These are phyloP conservation scores for Pterocarpus macrocarpus DNA, from an alignment of 306 rosid genomes.

Conservation along the genomic window DNA sequence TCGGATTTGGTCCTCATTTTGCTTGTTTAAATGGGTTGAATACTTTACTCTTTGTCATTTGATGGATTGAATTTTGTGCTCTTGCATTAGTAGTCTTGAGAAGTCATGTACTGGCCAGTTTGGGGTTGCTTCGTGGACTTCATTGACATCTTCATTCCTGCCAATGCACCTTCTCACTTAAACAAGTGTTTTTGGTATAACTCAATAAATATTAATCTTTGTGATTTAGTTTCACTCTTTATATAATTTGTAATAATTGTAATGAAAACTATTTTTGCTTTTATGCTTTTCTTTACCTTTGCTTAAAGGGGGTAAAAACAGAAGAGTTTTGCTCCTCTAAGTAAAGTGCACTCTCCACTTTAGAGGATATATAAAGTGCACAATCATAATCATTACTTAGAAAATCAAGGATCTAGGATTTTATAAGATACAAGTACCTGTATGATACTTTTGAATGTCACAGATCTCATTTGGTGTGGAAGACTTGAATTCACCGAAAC, in stretches of 20 bases:
- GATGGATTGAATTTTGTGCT: neutral
- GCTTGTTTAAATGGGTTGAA: neutral
- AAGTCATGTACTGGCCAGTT: neutral
- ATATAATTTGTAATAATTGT: neutral
- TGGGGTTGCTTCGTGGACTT: neutral
- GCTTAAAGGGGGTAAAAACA: neutral
- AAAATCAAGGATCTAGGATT: conserved; percentile 4
- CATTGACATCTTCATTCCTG: neutral
- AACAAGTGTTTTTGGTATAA: too few species aligned
- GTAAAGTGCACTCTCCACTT: neutral
- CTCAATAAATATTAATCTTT: neutral
- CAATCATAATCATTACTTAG: neutral
- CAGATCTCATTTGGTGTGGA: neutral
- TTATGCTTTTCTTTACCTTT: neutral
- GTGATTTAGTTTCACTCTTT: neutral
- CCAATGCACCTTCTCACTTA: neutral
- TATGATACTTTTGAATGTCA: neutral
- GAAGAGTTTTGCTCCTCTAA: neutral
- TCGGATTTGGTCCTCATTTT: neutral
- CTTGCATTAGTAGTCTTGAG: neutral
- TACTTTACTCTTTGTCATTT: neutral
- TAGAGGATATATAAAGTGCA: neutral
- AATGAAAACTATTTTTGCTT: too few species aligned
- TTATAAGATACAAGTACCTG: neutral
- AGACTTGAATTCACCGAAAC: neutral